Evolutionary conservation across 139 green algal species (phyloP).

Genomic region (Closterium sp.): DNA sequence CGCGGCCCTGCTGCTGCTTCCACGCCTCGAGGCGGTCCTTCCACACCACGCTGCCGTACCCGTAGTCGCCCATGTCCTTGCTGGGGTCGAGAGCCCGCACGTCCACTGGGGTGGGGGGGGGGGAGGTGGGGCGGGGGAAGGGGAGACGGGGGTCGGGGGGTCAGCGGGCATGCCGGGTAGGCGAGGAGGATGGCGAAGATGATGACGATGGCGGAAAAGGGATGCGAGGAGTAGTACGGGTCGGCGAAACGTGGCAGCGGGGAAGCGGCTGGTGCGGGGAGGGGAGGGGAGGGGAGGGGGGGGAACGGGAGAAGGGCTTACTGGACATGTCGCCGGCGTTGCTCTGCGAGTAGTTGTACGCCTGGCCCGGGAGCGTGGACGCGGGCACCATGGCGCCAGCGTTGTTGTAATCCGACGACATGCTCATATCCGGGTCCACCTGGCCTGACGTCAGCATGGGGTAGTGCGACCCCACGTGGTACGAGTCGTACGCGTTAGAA

Average conservation of each 20-base stretch:
- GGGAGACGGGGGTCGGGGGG: background rate
- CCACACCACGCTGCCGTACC: conserved; percentile 50
- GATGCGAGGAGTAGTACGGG: background rate
- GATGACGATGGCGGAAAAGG: background rate
- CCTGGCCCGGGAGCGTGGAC: background rate
- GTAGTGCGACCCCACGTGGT: background rate
- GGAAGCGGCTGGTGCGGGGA: background rate
- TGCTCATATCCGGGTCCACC: background rate
- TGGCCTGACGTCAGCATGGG: conserved; percentile 6
- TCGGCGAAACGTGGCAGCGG: background rate
- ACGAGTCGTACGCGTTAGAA: conserved; percentile 4
- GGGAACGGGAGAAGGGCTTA: background rate
- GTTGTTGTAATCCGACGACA: background rate
- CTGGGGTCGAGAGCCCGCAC: conserved; percentile 22
- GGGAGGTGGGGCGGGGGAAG: background rate
- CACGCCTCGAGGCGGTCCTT: conserved; percentile 35
- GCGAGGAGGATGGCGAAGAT: background rate
- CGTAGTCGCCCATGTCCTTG: conserved; percentile 43
- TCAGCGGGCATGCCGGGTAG: background rate
- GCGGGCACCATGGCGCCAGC: background rate
- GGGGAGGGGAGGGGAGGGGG: background rate
- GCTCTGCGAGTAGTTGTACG: background rate
- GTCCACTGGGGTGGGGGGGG: background rate
- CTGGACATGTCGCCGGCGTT: conserved; percentile 2
- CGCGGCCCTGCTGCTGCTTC: conserved; percentile 31